These are phyloP conservation scores for Micractinium conductrix DNA, from an alignment of 139 green algal genomes.

Conservation along the genomic window DNA sequence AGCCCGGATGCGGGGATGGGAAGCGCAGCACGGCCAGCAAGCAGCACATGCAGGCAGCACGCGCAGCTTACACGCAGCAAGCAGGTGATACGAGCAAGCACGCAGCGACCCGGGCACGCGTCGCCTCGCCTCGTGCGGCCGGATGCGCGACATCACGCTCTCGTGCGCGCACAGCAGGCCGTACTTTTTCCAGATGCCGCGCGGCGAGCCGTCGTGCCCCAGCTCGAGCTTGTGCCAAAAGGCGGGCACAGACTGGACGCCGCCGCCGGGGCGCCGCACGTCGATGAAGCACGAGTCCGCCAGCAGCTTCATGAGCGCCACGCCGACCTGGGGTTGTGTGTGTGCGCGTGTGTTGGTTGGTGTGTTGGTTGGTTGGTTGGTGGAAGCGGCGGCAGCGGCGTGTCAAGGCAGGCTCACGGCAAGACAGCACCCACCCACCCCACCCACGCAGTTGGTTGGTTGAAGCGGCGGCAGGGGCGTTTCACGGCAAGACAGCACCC, in stretches of 20 bases:
- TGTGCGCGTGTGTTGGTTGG: no score
- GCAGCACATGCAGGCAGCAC: not conserved
- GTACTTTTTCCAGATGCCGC: constrained; percentile 43
- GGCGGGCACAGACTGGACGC: constrained; percentile 33
- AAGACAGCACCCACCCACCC: no score
- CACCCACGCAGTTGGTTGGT: no score
- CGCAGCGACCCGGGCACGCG: not conserved
- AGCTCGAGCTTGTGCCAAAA: constrained; percentile 52
- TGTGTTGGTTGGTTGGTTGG: no score
- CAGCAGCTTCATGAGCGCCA: constrained; percentile 51
- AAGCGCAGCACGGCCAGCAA: not conserved
- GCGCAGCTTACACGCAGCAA: not conserved
- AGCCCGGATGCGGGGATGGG: no score
- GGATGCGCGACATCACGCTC: constrained; percentile 46
- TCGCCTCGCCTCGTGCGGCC: constrained; percentile 44
- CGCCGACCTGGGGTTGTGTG: constrained; percentile 40
- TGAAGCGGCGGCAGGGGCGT: no score
- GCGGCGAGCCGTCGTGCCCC: constrained; percentile 19
- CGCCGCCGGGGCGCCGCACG: not conserved
- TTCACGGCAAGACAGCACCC: not conserved
- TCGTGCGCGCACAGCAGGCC: constrained; percentile 46
- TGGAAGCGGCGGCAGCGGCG: no score
- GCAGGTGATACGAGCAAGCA: not conserved
- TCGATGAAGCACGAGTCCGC: constrained; percentile 46
- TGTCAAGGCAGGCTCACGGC: not conserved